Percentiles rank a stretch among this genome's conserved stretches.
Conservation (phyloP, 2,329 filamentous ascomycete species). For the Neurospora crassa region DNA sequence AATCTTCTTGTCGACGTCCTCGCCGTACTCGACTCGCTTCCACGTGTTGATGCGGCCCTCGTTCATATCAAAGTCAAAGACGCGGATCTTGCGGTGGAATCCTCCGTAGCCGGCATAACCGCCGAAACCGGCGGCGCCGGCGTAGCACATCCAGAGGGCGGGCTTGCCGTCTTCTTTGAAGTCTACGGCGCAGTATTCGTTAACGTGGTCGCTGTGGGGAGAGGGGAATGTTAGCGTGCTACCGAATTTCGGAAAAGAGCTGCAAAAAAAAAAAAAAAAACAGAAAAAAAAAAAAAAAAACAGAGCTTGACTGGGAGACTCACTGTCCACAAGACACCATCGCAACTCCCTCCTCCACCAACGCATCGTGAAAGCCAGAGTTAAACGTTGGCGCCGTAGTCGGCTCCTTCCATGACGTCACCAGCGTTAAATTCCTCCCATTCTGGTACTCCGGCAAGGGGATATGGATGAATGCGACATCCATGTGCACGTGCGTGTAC, state of each 20-base stretch:
- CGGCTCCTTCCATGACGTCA: slow-evolving; percentile 70
- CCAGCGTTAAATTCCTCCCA: slow-evolving; percentile 39
- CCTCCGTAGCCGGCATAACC: slow-evolving; percentile 89
- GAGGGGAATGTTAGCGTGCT: neutral
- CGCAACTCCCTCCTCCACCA: slow-evolving; percentile 75
- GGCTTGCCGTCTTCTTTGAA: slow-evolving; percentile 45
- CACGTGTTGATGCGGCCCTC: slow-evolving; percentile 82
- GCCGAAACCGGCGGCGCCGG: slow-evolving; percentile 82
- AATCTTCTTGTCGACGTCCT: slow-evolving; percentile 45
- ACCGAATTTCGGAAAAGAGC: too few relatives aligned
- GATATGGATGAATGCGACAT: slow-evolving; percentile 96
- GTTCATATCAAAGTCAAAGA: slow-evolving; percentile 93
- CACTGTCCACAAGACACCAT: slow-evolving; percentile 89
- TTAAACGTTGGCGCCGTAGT: slow-evolving; percentile 87
- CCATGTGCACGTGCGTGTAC: slow-evolving; percentile 88
- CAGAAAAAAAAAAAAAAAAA: too few relatives aligned
- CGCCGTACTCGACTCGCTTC: slow-evolving; percentile 77
- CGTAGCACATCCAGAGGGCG: slow-evolving; percentile 96
- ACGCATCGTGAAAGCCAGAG: slow-evolving; percentile 81
- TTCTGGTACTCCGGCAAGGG: slow-evolving; percentile 81
- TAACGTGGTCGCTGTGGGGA: slow-evolving; percentile 70
- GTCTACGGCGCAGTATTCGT: slow-evolving; percentile 85
- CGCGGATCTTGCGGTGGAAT: slow-evolving; percentile 71
- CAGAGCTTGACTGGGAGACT: slow-evolving; percentile 20
- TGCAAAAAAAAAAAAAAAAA: too few relatives aligned